These are phyloP conservation scores for Ophiostoma himal-ulmi DNA, from an alignment of 2,329 filamentous ascomycete genomes.

Conservation along the genomic window DNA sequence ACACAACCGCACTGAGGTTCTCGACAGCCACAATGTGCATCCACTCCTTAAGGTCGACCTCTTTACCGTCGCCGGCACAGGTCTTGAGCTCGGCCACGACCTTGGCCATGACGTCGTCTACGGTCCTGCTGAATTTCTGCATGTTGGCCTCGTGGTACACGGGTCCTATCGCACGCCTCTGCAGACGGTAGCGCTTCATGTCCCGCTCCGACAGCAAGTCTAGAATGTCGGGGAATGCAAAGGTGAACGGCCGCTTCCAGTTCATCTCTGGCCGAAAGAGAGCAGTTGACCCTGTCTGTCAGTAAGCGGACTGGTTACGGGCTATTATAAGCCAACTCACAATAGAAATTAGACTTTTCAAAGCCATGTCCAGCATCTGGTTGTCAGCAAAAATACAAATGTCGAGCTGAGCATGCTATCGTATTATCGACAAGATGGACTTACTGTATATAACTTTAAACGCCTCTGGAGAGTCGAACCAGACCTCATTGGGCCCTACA, in stretches of 20 bases:
- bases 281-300: conserved; percentile 40
- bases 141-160: conserved; percentile 42
- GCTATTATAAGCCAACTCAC: conserved; percentile 31
- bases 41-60: conserved; percentile 48
- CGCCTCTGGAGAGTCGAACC: conserved; percentile 45
- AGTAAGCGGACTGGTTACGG: not conserved
- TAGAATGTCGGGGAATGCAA: conserved; percentile 39
- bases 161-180: conserved; percentile 46
- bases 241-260: conserved; percentile 34
- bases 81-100: conserved; percentile 35
- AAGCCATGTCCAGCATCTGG: conserved; percentile 43
- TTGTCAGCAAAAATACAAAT: conserved; percentile 29
- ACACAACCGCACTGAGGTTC: conserved; percentile 44
- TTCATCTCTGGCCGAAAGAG: conserved; percentile 41
- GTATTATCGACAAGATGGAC: conserved; percentile 20
- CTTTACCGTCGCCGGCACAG: conserved; percentile 33
- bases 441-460: conserved; percentile 45
- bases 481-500: conserved; percentile 49
- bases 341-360: conserved; percentile 49
- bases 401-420: no score
- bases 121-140: conserved; percentile 37
- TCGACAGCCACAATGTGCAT: conserved; percentile 53
- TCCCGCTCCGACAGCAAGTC: conserved; percentile 48
- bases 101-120: conserved; percentile 39
- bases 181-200: conserved; percentile 42